Evolutionary conservation across 2,329 filamentous ascomycete species (phyloP), one percentile per base, ranked within the genome.

Genomic region (Sphaerulina populicola): DNA sequence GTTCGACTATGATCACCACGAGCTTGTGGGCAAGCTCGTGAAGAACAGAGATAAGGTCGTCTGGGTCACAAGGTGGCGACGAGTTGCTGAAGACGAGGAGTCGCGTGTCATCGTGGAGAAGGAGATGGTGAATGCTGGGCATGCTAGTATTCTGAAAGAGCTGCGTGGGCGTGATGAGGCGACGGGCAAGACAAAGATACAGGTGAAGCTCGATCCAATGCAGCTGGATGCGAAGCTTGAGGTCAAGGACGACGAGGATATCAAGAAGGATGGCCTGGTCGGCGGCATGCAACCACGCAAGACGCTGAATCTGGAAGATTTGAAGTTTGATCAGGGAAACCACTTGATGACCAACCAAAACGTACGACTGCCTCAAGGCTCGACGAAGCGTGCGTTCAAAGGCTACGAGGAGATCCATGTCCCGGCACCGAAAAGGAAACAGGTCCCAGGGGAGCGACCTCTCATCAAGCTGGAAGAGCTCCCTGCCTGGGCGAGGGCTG

Each of bases 341-440:
- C 93, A 98, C 73, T 77, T 98, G 39, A 98, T 97, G 91, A 97
- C 93, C n/a, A 98, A 98, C 63, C 86, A 89, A 6, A 96, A 89
- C 66, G 93, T 98, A 42, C 85, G 86, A 57, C 77, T 98, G 15
- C 93, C 93, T 0, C 88, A 95, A 66, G 93, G 93, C 9, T 95
- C 93, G 2, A 96, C 88, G 0, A 96, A 97, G 69, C 81, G 89
- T 43, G 88, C 87, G 0, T 96, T 96, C 73, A 98, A 98, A 70
- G 93, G 93, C 31, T 98, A 97, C 61, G 93, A 98, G 69, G 93
- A 98, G 66, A 96, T 97, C 52, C 93, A 98, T 66, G 90, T 98
- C 3, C 93, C 93, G 6, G 81, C 88, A 4, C 94, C 94, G 1
- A 95, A 95, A 72, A 85, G 88, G 61, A 88, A 86, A 56, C 83